phyloP scores from a whole-genome alignment of 140 eudicot species.

The Anethum foeniculum region DNA sequence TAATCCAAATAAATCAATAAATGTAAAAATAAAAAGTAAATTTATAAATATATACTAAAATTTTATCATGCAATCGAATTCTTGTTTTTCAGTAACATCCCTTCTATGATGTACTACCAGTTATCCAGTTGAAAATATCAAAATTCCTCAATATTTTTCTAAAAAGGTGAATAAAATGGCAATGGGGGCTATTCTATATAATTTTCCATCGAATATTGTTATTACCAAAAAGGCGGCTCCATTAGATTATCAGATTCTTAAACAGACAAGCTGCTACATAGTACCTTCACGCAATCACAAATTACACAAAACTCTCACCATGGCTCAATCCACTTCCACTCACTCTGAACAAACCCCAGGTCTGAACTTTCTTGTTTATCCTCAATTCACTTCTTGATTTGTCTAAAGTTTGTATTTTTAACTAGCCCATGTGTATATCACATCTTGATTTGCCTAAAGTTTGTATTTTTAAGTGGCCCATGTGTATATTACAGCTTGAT shows the following conservation, averaged over 20 bases:
- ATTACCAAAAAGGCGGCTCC: slow-evolving; percentile 14
- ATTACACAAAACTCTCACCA: background rate
- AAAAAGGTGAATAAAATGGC: background rate
- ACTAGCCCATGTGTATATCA: background rate
- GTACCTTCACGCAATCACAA: slow-evolving; percentile 16
- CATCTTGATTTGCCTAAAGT: background rate
- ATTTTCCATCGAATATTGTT: slow-evolving; percentile 18
- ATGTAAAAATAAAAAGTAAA: too few species aligned
- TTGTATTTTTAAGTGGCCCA: slow-evolving; percentile 4
- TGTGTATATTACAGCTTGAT: background rate
- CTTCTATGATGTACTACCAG: background rate
- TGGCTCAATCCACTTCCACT: slow-evolving; percentile 19
- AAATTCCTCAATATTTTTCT: background rate
- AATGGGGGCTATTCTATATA: slow-evolving; percentile 18
- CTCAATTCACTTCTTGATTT: background rate
- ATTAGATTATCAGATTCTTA: slow-evolving; percentile 10
- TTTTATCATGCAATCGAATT: too few species aligned
- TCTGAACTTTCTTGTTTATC: background rate
- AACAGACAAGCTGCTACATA: slow-evolving; percentile 9
- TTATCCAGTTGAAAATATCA: background rate
- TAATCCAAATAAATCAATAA: too few species aligned
- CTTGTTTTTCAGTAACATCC: background rate
- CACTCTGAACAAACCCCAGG: slow-evolving; percentile 27
- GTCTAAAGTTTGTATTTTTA: background rate
- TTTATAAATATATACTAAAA: too few species aligned